A percentile compares a stretch with the other conserved stretches of the same genome.
Evolutionary conservation across 2,329 filamentous ascomycete species (phyloP).

Genomic region (Colletotrichum tabaci): DNA sequence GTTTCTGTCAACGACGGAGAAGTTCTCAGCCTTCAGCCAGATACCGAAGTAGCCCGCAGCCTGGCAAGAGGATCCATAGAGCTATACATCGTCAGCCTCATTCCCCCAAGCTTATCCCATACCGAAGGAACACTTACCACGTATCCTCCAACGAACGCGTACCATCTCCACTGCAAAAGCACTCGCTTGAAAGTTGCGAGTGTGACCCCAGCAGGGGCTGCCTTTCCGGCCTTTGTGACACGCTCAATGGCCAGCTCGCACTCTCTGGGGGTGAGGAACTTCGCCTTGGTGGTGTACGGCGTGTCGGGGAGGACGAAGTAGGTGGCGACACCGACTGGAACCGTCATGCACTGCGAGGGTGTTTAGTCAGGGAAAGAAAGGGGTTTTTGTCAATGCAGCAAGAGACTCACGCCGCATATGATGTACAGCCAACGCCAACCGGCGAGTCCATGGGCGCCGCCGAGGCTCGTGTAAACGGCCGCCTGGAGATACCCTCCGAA

Average conservation of each 20-base stretch:
- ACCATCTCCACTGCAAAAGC: conserved; percentile 42
- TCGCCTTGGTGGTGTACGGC: conserved; percentile 29
- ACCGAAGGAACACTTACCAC: conserved; percentile 26
- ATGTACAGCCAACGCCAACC: conserved; percentile 59
- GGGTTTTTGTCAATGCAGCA: conserved; percentile 7
- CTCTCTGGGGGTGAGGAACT: conserved; percentile 23
- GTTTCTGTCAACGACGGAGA: conserved; percentile 46
- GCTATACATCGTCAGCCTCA: conserved; percentile 13
- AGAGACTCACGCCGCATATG: conserved; percentile 52
- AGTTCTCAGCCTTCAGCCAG: conserved; percentile 47
- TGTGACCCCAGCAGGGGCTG: conserved; percentile 38
- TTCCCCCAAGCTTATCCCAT: neutral
- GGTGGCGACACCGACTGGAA: conserved; percentile 43
- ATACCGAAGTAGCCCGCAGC: conserved; percentile 44
- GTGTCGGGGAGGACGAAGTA: conserved; percentile 37
- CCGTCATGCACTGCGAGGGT: conserved; percentile 35
- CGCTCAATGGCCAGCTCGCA: conserved; percentile 32
- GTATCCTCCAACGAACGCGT: conserved; percentile 44
- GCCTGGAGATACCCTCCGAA: conserved; percentile 71
- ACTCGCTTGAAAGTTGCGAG: conserved; percentile 41
- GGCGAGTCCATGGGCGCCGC: conserved; percentile 60
- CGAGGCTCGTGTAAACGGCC: conserved; percentile 66
- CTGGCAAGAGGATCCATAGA: conserved; percentile 33
- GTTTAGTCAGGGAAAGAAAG: neutral
- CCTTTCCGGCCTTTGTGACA: conserved; percentile 39